Percentiles rank a stretch among this genome's conserved stretches.
These are phyloP conservation scores for Phytophthora capsici DNA, from an alignment of 352 stramenopile species.

Conservation along the genomic window DNA sequence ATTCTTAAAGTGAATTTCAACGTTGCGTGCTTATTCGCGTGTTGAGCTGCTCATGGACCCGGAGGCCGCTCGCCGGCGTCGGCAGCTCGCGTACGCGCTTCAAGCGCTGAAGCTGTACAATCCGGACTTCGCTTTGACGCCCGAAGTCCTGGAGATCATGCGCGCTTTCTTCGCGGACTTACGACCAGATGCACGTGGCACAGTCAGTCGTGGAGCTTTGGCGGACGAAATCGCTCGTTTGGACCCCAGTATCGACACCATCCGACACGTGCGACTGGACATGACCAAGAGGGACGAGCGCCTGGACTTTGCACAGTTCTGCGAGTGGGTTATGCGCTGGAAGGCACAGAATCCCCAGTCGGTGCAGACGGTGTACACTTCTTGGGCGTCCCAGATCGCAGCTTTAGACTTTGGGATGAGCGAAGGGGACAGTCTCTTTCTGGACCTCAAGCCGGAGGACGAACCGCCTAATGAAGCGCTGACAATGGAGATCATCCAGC, in stretches of 20 bases:
- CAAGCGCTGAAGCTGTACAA: slow-evolving; percentile 82
- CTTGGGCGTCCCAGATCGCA: slow-evolving; percentile 75
- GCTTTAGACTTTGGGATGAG: slow-evolving; percentile 75
- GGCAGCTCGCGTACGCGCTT: slow-evolving; percentile 55
- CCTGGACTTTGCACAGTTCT: slow-evolving; percentile 78
- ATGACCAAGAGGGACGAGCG: slow-evolving; percentile 42
- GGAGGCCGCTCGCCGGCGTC: slow-evolving; percentile 21
- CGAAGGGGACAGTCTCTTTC: slow-evolving; percentile 76
- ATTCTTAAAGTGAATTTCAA: too few relatives aligned
- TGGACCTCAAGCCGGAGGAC: slow-evolving; percentile 57
- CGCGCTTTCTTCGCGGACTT: slow-evolving; percentile 81
- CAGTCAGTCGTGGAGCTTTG: slow-evolving; percentile 57
- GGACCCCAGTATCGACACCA: slow-evolving; percentile 63
- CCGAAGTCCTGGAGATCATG: slow-evolving; percentile 84
- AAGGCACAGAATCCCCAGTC: slow-evolving; percentile 69
- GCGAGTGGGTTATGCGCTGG: slow-evolving; percentile 81
- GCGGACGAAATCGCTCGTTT: slow-evolving; percentile 71
- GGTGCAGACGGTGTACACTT: slow-evolving; percentile 79
- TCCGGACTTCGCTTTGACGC: slow-evolving; percentile 81
- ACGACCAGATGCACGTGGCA: slow-evolving; percentile 52
- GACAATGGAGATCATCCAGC: slow-evolving; percentile 37
- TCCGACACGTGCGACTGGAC: slow-evolving; percentile 50
- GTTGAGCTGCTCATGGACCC: neutral
- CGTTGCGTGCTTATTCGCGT: too few relatives aligned
- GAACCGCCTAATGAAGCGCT: slow-evolving; percentile 37